Evolutionary conservation across 2,329 filamentous ascomycete genomes (phyloP), one percentile per base, ranked within the genome.

Genomic region (Ilyonectria sp.): DNA sequence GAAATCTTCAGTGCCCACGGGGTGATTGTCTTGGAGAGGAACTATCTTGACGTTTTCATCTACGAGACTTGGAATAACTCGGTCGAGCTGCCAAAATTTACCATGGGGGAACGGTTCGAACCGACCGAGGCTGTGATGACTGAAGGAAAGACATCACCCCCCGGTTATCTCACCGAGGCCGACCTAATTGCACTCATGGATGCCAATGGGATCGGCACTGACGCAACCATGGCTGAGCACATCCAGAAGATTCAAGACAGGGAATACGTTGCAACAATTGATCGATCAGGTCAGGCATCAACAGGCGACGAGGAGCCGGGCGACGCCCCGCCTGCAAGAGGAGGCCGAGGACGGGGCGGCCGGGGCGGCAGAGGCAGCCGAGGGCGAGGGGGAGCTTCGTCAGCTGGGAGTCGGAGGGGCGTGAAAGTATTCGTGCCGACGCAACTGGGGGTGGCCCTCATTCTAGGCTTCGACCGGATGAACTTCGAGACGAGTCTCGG

Each of bases 181-280:
- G 96, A 99, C 78, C 86, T 99, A 29, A 97, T 99, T 77, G 93
- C 92, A 3, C 87, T 99, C 11, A 99, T 99, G 96, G 96, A 99
- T 82, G 95, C 94, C 50, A 99, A 99, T 78, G 96, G 96, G 2
- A 99, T 99, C 71, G 96, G 96, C 13, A 99, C 96, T 10, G 96
- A 99, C 82, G 96, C 96, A 7, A 99, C 96, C 1, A 99, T 99
- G 96, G 96, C 96, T 0, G 96, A 99, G 76, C 96, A 99, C 78
- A 99, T 99, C 76, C 91, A 93, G 66, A 99, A 95, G 81, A 97
- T 99, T 75, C 94, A 98, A 80, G 90, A 95, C 65, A 87, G 96
- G 67, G 87, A 95, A 74, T 99, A 99, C 76, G 95, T 94, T 56
- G 89, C 90, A 63, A 91, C 92, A 2, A 83, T 77, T 77, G 89